Evolutionary conservation across 768 basidiomycete genomes (phyloP).

Genomic region (Candolleomyces eurysporus): DNA sequence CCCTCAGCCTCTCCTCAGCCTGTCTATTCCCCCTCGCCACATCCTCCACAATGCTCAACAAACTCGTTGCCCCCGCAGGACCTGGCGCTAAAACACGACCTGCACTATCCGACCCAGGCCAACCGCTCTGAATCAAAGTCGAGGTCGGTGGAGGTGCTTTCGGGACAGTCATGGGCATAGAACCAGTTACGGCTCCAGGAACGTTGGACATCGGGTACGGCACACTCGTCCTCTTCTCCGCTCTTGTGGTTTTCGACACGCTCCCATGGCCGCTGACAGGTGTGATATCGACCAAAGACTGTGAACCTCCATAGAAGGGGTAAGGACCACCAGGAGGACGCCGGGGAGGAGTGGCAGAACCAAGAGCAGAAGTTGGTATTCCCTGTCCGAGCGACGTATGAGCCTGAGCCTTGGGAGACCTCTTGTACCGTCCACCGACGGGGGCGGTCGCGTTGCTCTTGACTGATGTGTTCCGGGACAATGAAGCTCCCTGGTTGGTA

Average conservation of each 20-base stretch:
- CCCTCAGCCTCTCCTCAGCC: constrained; percentile 16
- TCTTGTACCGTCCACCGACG: not conserved
- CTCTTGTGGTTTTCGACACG: not conserved
- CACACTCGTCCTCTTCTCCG: not conserved
- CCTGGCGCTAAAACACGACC: not conserved
- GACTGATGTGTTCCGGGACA: constrained; percentile 31
- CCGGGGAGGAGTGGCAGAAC: not conserved
- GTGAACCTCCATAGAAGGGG: not conserved
- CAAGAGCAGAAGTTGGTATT: constrained; percentile 2
- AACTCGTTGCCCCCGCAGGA: constrained; percentile 24
- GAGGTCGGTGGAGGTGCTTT: constrained; percentile 1
- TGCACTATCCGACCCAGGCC: too few relatives aligned
- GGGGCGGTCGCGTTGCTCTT: constrained; percentile 30
- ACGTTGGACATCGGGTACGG: constrained; percentile 4
- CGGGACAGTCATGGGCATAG: not conserved
- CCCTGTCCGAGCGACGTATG: constrained; percentile 19
- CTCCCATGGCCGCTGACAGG: not conserved
- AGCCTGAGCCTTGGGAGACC: constrained; percentile 4
- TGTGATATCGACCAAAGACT: not conserved
- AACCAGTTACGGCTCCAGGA: constrained; percentile 4
- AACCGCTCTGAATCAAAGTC: too few relatives aligned
- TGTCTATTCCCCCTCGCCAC: constrained; percentile 39
- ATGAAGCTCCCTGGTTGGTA: constrained; percentile 14
- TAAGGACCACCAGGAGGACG: not conserved
- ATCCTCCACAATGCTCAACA: constrained; percentile 71